A percentile compares a stretch with the other conserved stretches of the same genome.
Evolutionary conservation across 75 land plant species (phyloP).

Genomic region (Adiantum capillusveneris): DNA sequence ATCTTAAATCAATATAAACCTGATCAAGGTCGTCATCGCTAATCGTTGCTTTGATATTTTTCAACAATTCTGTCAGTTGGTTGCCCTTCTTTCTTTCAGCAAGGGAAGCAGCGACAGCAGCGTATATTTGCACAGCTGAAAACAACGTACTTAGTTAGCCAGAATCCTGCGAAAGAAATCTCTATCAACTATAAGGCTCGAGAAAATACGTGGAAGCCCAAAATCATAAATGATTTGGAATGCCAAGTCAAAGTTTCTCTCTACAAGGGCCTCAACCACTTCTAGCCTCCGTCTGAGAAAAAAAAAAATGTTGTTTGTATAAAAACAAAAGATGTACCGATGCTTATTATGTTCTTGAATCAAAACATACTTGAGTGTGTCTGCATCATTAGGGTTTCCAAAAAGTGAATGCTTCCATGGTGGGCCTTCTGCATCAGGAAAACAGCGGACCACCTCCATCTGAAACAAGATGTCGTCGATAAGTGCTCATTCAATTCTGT

Average conservation of each 20-base stretch:
- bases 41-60: conserved; percentile 86
- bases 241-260: conserved; percentile 90
- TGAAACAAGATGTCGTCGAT: conserved; percentile 34
- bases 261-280: conserved; percentile 85
- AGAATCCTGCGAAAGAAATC: background rate
- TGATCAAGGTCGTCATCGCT: conserved; percentile 94
- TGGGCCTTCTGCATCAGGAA: conserved; percentile 77
- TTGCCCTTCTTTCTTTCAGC: conserved; percentile 81
- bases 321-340: too few relatives aligned
- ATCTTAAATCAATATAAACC: conserved; percentile 32
- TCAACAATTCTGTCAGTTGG: conserved; percentile 75
- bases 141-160: too few relatives aligned
- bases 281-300: conserved; percentile 80
- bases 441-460: conserved; percentile 84
- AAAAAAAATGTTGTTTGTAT: too few relatives aligned
- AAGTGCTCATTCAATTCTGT: too few relatives aligned
- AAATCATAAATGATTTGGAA: conserved; percentile 84
- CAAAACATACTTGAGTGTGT: conserved; percentile 97
- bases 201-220: conserved; percentile 70
- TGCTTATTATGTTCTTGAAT: too few relatives aligned
- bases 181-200: background rate
- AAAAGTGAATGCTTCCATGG: conserved; percentile 96
- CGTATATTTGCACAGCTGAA: conserved; percentile 97
- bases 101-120: conserved; percentile 89
- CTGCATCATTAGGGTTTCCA: conserved; percentile 97